phyloP scores from a whole-genome alignment of 1,139 yeast genomes.

The Hansenula sp. region DNA sequence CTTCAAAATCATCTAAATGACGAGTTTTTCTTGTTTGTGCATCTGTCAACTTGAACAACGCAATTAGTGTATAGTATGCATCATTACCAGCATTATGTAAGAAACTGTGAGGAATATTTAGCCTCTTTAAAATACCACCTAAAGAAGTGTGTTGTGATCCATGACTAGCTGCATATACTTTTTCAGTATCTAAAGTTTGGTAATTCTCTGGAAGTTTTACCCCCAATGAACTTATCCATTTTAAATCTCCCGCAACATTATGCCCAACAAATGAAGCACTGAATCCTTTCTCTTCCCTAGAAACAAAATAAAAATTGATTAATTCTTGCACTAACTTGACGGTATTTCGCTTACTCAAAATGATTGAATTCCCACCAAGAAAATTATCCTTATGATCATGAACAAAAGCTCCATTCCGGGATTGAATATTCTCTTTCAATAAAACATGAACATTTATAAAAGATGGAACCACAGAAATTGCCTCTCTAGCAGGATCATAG shows the following conservation, averaged over 20 bases:
- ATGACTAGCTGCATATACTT: constrained; percentile 40
- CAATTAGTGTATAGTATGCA: constrained; percentile 61
- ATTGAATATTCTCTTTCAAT: constrained; percentile 25
- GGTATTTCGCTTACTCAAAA: constrained; percentile 36
- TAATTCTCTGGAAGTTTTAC: constrained; percentile 39
- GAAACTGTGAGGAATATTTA: constrained; percentile 57
- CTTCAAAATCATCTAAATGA: constrained; percentile 25
- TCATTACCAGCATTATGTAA: constrained; percentile 86
- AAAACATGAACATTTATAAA: constrained; percentile 3
- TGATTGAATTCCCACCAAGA: constrained; percentile 50
- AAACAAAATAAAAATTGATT: constrained; percentile 42
- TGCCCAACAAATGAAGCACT: constrained; percentile 61
- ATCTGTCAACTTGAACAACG: constrained; percentile 51
- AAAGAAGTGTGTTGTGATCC: constrained; percentile 40
- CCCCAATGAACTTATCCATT: constrained; percentile 47
- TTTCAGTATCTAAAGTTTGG: constrained; percentile 48
- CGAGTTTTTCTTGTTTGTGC: constrained; percentile 39
- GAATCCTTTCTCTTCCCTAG: constrained; percentile 14
- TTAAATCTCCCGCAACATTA: constrained; percentile 57
- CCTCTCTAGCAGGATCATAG: constrained; percentile 48
- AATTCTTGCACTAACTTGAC: constrained; percentile 37
- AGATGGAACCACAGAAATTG: constrained; percentile 8
- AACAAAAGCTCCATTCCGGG: constrained; percentile 55
- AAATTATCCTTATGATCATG: constrained; percentile 58
- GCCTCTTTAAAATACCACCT: constrained; percentile 44